Conservation (phyloP, 2,329 filamentous ascomycete species). For the Juglanconis oblonga region DNA sequence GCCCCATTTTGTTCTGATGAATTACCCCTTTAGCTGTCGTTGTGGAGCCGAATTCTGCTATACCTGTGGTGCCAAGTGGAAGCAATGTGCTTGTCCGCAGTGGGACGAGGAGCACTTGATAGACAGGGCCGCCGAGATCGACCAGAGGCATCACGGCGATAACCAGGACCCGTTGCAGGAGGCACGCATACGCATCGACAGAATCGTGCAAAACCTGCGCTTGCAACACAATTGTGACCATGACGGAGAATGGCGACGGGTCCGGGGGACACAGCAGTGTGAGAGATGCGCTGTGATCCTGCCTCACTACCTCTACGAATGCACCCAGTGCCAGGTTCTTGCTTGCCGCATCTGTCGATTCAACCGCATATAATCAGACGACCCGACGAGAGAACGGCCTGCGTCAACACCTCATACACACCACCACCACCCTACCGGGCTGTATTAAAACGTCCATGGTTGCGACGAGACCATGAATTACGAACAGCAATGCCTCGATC, state of each 20-base stretch:
- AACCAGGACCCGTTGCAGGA: no score
- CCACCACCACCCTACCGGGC: neutral
- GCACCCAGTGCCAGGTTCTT: neutral
- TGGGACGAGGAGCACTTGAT: neutral
- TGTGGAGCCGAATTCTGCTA: conserved; percentile 50
- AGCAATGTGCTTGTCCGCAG: conserved; percentile 24
- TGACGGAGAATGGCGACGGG: neutral
- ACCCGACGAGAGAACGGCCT: neutral
- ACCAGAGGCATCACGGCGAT: neutral
- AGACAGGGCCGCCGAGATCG: neutral
- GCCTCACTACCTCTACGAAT: neutral
- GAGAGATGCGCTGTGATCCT: neutral
- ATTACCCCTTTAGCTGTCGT: conserved; percentile 34
- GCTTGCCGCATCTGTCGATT: neutral
- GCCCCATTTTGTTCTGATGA: neutral
- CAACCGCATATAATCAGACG: neutral
- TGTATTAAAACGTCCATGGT: no score
- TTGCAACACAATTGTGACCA: neutral
- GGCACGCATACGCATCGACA: no score
- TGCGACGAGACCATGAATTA: no score
- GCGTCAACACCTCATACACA: neutral
- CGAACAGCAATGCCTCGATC: no score
- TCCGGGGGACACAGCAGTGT: neutral
- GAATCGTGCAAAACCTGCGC: no score
- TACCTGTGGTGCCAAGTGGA: conserved; percentile 40